Base-by-base conservation (phyloP, 2,329 filamentous ascomycete genomes). In the Stagonosporopsis chrysanthemi region DNA sequence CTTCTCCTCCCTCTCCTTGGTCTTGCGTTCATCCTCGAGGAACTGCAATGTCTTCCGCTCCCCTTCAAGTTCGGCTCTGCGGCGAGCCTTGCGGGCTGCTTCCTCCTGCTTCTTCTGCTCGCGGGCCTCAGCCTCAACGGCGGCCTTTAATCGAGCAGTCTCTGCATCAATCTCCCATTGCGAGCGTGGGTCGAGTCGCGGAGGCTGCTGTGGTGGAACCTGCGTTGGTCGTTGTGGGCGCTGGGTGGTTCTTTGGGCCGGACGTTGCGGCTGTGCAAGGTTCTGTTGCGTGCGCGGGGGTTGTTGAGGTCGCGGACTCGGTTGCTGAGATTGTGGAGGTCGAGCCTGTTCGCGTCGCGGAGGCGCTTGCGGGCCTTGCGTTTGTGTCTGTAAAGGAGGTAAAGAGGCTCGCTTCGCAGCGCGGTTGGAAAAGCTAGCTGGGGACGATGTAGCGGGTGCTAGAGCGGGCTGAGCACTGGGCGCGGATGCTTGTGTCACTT, bases 1-100 rank as follows among this genome's bases (percentile, higher is more conserved):
- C 53, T 82, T 83, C 69, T 92, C 89, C 40, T 83, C 80, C 45
- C 88, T 84, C 4, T 90, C 81, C 82, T 90, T 88, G 67, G 82
- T 83, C 68, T 87, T 84, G 4, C 71, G 69, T 56, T 76, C 74
- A 17, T 72, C 58, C 24, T 75, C 72, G 7, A 75, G 67, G 33
- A 75, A 74, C 12, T 71, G 66, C 6, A 65, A 44, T 2, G 73
- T 75, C 45, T 71, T 71, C 17, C 69, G 61, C 58, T 85, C 80
- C 66, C 85, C 80, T 54, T 82, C 79, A 64, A 86, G 85, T 46
- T 90, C 87, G 11, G 82, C 81, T 61, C 77, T 82, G 59, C 84
- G 81, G 6, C 83, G 82, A 64, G 89, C 85, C 11, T 80, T 80
- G 41, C 84, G 81, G 80, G 59, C 81, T 3, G 66, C 60, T 24